These are phyloP conservation scores for Mortierella sp. DNA, from an alignment of 371 early-diverging fungal genomes.

Conservation along the genomic window DNA sequence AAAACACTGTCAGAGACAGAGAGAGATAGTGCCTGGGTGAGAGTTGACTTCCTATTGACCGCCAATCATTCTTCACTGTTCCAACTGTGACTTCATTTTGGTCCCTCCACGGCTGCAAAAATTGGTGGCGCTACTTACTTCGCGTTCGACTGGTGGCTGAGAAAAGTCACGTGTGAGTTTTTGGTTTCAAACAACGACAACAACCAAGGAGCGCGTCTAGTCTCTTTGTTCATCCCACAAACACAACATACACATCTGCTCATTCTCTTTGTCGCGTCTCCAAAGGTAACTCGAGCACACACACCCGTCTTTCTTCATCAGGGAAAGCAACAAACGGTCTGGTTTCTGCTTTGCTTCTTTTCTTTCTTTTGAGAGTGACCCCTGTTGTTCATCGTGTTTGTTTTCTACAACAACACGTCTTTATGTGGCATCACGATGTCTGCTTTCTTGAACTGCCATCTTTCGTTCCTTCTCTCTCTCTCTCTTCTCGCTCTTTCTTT, in stretches of 20 bases:
- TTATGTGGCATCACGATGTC: not conserved
- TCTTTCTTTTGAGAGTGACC: not conserved
- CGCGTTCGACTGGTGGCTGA: too few species aligned
- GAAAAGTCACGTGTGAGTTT: too few species aligned
- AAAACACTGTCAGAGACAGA: too few species aligned
- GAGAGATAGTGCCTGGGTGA: too few species aligned
- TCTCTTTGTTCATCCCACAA: not conserved
- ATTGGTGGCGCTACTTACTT: too few species aligned
- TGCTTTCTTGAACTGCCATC: not conserved
- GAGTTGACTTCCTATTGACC: too few species aligned
- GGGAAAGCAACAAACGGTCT: not conserved
- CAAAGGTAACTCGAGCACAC: conserved; percentile 14
- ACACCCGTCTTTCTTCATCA: not conserved
- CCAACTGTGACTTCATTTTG: not conserved
- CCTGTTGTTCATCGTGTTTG: not conserved
- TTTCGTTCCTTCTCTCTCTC: not conserved
- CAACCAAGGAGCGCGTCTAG: not conserved
- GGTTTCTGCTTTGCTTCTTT: not conserved
- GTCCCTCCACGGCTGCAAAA: too few species aligned
- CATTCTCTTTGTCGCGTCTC: conserved; percentile 4
- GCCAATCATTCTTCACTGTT: too few species aligned
- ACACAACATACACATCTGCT: not conserved
- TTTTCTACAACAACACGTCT: not conserved
- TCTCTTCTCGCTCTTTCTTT: not conserved
- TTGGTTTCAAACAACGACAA: too few species aligned